These are phyloP conservation scores for Aphanomyces astaci DNA, from an alignment of 352 stramenopile genomes.

Conservation along the genomic window DNA sequence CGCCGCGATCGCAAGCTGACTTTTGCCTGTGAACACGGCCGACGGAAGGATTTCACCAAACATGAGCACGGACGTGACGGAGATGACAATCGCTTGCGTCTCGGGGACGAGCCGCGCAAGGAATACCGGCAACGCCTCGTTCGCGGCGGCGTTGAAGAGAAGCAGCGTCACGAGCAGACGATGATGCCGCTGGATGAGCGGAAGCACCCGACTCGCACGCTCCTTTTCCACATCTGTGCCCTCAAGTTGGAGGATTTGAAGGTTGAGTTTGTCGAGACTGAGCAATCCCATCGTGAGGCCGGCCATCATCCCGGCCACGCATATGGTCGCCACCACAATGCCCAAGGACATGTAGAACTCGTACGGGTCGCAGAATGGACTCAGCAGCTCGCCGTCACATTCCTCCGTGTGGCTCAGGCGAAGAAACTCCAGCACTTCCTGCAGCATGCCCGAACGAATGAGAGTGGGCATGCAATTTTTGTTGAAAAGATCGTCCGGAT, in stretches of 20 bases:
- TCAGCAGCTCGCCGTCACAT: constrained; percentile 47
- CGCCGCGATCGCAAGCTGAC: constrained; percentile 86
- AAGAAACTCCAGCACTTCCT: neutral
- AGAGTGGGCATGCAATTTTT: neutral
- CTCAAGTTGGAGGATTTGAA: constrained; percentile 71
- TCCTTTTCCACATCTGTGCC: constrained; percentile 64
- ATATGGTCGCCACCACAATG: constrained; percentile 41
- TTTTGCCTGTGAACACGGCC: constrained; percentile 91
- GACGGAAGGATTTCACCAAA: constrained; percentile 96
- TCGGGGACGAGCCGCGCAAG: constrained; percentile 84
- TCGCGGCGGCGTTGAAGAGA: constrained; percentile 89
- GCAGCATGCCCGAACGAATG: neutral
- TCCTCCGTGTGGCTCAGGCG: neutral
- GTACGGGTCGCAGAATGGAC: constrained; percentile 52
- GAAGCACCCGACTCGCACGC: constrained; percentile 66
- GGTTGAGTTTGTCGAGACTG: constrained; percentile 71
- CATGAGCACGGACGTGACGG: constrained; percentile 91
- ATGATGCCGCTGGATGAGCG: constrained; percentile 88
- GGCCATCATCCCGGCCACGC: constrained; percentile 55
- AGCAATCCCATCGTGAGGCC: constrained; percentile 70
- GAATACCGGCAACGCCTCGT: constrained; percentile 93
- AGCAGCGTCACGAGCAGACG: constrained; percentile 91
- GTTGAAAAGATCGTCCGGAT: neutral
- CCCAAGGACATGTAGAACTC: constrained; percentile 53
- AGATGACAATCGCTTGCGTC: constrained; percentile 89